Evolutionary conservation across 768 basidiomycete species (phyloP).

Genomic region (Phylloporus sp.): DNA sequence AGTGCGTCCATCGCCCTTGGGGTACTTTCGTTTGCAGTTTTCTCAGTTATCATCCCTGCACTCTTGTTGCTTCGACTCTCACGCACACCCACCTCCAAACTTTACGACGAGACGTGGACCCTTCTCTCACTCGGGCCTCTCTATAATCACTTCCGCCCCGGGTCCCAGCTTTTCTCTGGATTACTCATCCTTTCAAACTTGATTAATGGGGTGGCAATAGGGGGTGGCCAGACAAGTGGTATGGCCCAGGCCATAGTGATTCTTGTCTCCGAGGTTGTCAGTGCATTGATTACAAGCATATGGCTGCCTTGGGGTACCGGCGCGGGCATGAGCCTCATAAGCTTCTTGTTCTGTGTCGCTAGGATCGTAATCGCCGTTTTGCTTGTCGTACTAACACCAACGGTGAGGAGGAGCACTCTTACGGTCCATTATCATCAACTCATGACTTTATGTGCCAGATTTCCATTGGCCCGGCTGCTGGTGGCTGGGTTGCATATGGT

Average conservation of each 20-base stretch:
- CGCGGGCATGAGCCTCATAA: slow-evolving; percentile 93
- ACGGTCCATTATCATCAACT: slow-evolving; percentile 3
- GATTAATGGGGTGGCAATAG: slow-evolving; percentile 77
- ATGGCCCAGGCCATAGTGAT: slow-evolving; percentile 90
- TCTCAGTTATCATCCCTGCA: slow-evolving; percentile 74
- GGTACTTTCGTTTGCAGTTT: slow-evolving; percentile 69
- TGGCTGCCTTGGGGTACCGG: slow-evolving; percentile 98
- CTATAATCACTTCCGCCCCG: slow-evolving; percentile 92
- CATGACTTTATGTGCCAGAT: slow-evolving; percentile 47
- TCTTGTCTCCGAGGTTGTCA: slow-evolving; percentile 80
- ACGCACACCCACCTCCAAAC: slow-evolving; percentile 76
- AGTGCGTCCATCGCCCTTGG: slow-evolving; percentile 70
- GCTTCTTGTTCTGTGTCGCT: slow-evolving; percentile 88
- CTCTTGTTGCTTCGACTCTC: slow-evolving; percentile 74
- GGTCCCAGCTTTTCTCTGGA: slow-evolving; percentile 83
- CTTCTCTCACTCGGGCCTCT: slow-evolving; percentile 85
- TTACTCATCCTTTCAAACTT: slow-evolving; percentile 80
- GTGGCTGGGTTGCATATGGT: slow-evolving; percentile 92
- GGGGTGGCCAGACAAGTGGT: slow-evolving; percentile 84
- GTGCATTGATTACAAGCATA: slow-evolving; percentile 83
- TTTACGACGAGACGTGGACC: slow-evolving; percentile 93
- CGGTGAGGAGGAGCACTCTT: slow-evolving; percentile 47
- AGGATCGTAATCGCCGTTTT: slow-evolving; percentile 88
- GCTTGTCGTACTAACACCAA: slow-evolving; percentile 83
- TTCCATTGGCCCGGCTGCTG: slow-evolving; percentile 71